These are phyloP conservation scores for Barnettozyma vustinii DNA, from an alignment of 805 yeast species.

Conservation along the genomic window DNA sequence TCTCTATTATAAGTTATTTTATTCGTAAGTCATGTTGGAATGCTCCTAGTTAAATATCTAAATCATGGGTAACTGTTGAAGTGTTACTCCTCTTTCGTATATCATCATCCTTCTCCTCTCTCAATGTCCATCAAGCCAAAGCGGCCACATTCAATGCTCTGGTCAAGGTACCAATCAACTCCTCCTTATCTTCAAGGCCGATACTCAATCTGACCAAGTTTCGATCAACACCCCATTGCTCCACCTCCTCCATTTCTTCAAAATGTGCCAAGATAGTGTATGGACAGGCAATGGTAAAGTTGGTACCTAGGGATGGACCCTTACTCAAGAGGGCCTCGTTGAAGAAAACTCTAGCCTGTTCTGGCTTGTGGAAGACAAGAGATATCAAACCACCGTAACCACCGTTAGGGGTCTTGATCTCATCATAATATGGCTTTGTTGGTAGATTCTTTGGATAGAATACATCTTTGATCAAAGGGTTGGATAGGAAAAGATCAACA, in stretches of 20 bases:
- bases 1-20: background rate
- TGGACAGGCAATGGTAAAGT: conserved; percentile 85
- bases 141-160: conserved; percentile 20
- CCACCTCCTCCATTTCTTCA: conserved; percentile 73
- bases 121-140: background rate
- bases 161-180: conserved; percentile 31
- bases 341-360: conserved; percentile 68
- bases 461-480: conserved; percentile 50
- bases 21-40: conserved; percentile 12
- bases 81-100: conserved; percentile 1
- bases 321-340: conserved; percentile 65
- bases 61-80: conserved; percentile 11
- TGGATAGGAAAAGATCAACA: conserved; percentile 45
- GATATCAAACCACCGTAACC: conserved; percentile 90
- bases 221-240: conserved; percentile 76
- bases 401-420: conserved; percentile 57
- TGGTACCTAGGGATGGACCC: conserved; percentile 90
- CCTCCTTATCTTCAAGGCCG: conserved; percentile 72
- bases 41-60: conserved; percentile 5
- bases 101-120: background rate
- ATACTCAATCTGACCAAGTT: conserved; percentile 75
- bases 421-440: conserved; percentile 64
- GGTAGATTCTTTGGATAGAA: conserved; percentile 62
- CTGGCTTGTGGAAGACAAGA: conserved; percentile 57
- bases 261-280: conserved; percentile 85